A percentile compares a stretch with the other conserved stretches of the same genome.
phyloP scores from a whole-genome alignment of 345 rosid genomes.

The Eucalyptus erythrocorys region DNA sequence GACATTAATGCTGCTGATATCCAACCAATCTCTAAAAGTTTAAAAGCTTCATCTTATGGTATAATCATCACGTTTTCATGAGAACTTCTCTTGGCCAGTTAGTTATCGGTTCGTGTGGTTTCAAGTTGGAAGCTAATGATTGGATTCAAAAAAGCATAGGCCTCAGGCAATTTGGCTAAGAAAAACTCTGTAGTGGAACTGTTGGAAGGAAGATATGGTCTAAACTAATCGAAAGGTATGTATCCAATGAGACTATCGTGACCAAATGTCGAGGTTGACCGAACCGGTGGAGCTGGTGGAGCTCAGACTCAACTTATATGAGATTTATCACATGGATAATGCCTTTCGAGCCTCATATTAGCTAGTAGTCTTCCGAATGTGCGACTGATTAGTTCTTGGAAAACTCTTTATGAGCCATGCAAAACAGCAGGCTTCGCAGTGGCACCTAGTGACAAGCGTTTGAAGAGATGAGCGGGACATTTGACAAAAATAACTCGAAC shows the following conservation, averaged over 20 bases:
- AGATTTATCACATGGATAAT: neutral
- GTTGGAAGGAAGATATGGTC: neutral
- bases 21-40: neutral
- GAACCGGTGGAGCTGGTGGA: neutral
- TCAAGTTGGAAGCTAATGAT: neutral
- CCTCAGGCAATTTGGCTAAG: too few species aligned
- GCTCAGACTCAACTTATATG: neutral
- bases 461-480: neutral
- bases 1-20: neutral
- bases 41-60: neutral
- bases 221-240: neutral
- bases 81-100: neutral
- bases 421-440: neutral
- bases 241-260: neutral
- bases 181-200: neutral
- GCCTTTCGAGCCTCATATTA: neutral
- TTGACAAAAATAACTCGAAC: neutral
- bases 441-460: neutral
- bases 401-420: neutral
- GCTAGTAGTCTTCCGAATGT: neutral
- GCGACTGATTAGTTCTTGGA: neutral
- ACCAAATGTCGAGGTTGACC: neutral
- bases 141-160: too few species aligned
- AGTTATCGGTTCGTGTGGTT: neutral
- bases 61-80: neutral